A percentile compares a stretch with the other conserved stretches of the same genome.
Evolutionary conservation across 495 filamentous ascomycete genomes (phyloP).

Genomic region (Podospora comata): DNA sequence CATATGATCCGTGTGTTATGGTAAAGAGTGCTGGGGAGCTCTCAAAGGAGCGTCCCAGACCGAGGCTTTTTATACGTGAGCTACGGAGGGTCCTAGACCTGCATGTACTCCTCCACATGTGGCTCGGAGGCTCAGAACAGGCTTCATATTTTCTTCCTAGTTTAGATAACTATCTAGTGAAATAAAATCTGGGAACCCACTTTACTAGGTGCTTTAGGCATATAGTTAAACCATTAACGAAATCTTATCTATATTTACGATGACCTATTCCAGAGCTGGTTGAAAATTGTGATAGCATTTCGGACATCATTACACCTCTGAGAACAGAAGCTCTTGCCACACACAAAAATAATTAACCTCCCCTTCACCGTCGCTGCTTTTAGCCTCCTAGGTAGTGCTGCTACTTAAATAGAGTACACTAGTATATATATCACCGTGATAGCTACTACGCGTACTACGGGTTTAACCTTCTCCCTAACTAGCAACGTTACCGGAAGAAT

Average conservation of each 20-base stretch:
- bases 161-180: neutral
- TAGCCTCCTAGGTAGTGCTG: conserved; percentile 7
- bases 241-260: neutral
- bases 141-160: neutral
- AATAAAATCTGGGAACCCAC: too few relatives aligned
- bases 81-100: too few relatives aligned
- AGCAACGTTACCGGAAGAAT: conserved; percentile 60
- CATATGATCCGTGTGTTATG: too few relatives aligned
- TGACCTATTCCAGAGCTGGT: neutral
- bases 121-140: too few relatives aligned
- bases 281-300: neutral
- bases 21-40: too few relatives aligned
- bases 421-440: conserved; percentile 15
- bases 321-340: neutral
- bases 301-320: neutral
- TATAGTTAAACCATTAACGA: neutral
- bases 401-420: conserved; percentile 22
- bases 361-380: conserved; percentile 1
- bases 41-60: too few relatives aligned
- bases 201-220: too few relatives aligned
- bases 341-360: neutral
- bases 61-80: too few relatives aligned
- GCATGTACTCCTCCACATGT: too few relatives aligned
- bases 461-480: conserved; percentile 47
- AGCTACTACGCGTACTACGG: conserved; percentile 14